Evolutionary conservation across 352 stramenopile genomes (phyloP), one percentile per base, ranked within the genome.

Genomic region (Phytopythium sindhum): DNA sequence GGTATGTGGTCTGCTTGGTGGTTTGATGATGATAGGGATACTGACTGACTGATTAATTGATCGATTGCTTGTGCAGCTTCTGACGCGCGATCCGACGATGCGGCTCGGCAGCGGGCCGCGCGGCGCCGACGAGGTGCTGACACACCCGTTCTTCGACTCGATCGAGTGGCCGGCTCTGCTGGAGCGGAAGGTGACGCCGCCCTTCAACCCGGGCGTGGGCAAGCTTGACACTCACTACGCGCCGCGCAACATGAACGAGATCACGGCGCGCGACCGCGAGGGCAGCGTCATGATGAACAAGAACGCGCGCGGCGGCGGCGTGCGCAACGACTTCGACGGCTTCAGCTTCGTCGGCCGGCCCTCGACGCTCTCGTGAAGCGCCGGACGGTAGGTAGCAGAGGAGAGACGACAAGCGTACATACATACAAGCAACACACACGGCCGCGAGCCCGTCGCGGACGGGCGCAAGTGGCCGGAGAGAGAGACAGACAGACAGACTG

Each of bases 81-180:
- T 99, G 35, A 98, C 96, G 2, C 93, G 97, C 41, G 96, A 99
- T 71, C 97, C 97, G 24, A 94, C 84, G 39, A 81, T 93, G 73
- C 87, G 98, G 59, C 86, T 99, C 19, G 98, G 98, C 33, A 98
- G 88, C 69, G 97, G 96, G 10, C 83, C 89, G 0, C 73, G 75
- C 11, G 93, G 95, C 57, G 89, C 91, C 2, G 91, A 97, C 61
- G 86, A 95, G 65, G 85, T 98, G 59, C 78, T 97, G 68, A 90
- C 77, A 21, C 90, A 98, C 64, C 89, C 90, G 35, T 98, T 98
- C 76, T 98, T 98, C 54, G 81, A 96, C 61, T 78, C 63, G 45
- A 97, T 98, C 67, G 84, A 93, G 70, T 98, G 91, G 92, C 90
- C 83, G 9, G 86, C 95, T 53, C 69, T 97, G 63, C 70, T 96